phyloP scores from a whole-genome alignment of 164 flowering plant species.

The Magnolia sinica region DNA sequence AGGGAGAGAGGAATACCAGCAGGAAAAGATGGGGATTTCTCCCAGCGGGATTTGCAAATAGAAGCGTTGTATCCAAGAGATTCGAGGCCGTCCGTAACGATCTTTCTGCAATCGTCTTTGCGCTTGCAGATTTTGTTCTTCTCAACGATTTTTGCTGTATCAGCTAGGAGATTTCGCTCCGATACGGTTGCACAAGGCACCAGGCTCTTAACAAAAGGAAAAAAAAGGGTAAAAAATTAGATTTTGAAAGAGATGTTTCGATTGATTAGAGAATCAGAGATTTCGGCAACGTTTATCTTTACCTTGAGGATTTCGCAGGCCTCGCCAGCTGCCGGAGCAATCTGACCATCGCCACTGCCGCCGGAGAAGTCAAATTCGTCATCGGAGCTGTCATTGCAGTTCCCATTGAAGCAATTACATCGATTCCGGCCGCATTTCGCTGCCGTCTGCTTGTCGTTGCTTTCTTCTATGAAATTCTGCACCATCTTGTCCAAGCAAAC shows the following conservation, averaged over 20 bases:
- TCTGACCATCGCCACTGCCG: slow-evolving; percentile 34
- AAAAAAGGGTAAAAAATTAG: neutral
- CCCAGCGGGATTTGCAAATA: slow-evolving; percentile 80
- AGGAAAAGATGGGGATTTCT: slow-evolving; percentile 61
- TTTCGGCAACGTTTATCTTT: neutral
- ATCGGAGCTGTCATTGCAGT: slow-evolving; percentile 64
- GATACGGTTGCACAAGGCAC: slow-evolving; percentile 25
- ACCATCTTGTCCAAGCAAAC: slow-evolving; percentile 86
- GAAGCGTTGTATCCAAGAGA: slow-evolving; percentile 72
- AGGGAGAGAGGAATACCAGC: slow-evolving; percentile 48
- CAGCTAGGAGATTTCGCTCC: slow-evolving; percentile 39
- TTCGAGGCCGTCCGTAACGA: slow-evolving; percentile 45
- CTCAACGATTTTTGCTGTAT: slow-evolving; percentile 34
- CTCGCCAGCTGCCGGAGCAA: slow-evolving; percentile 32
- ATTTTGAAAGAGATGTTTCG: neutral
- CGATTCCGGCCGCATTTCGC: slow-evolving; percentile 60
- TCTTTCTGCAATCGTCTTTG: slow-evolving; percentile 47
- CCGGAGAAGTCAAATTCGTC: slow-evolving; percentile 61
- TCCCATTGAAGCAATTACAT: slow-evolving; percentile 86
- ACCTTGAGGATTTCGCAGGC: slow-evolving; percentile 68
- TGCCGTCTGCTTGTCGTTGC: slow-evolving; percentile 44
- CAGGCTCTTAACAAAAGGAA: slow-evolving; percentile 21
- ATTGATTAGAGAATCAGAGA: neutral
- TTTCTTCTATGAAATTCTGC: slow-evolving; percentile 76
- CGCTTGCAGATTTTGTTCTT: slow-evolving; percentile 48